A percentile compares a stretch with the other conserved stretches of the same genome.
phyloP scores from a whole-genome alignment of 176 grass and related monocot species.

The Miscanthus lutarioriparius region DNA sequence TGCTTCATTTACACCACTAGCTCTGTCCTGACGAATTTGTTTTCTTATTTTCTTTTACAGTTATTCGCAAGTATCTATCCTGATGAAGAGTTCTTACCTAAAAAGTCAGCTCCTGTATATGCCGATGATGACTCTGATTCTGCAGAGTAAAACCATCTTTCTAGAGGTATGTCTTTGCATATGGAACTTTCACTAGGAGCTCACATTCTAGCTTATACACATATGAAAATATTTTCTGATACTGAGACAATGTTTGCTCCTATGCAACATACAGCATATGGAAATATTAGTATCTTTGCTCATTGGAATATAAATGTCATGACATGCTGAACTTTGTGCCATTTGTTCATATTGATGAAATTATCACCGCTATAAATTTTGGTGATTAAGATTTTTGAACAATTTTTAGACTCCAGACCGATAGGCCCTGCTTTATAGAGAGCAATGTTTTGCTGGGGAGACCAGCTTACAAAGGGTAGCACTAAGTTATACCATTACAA shows the following conservation, averaged over 20 bases:
- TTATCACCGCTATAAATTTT: not conserved
- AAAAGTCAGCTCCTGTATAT: slow-evolving; percentile 50
- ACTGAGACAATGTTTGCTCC: not conserved
- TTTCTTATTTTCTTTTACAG: slow-evolving; percentile 45
- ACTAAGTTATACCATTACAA: not conserved
- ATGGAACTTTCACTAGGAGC: slow-evolving; percentile 1
- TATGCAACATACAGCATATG: not conserved
- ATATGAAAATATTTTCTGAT: slow-evolving; percentile 26
- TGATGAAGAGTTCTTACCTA: slow-evolving; percentile 71
- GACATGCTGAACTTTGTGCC: not conserved
- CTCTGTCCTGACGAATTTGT: slow-evolving; percentile 29
- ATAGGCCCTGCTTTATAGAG: not conserved
- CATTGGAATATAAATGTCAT: not conserved
- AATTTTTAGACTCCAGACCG: not conserved
- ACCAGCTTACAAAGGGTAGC: not conserved
- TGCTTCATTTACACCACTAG: slow-evolving; percentile 28
- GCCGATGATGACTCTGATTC: slow-evolving; percentile 50
- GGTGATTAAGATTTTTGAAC: not conserved
- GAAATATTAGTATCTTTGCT: slow-evolving; percentile 3
- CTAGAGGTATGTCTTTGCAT: slow-evolving; percentile 23
- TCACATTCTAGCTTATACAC: slow-evolving; percentile 13
- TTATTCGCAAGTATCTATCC: slow-evolving; percentile 72
- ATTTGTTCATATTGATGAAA: not conserved
- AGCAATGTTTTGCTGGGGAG: not conserved
- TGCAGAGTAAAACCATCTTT: slow-evolving; percentile 38